These are phyloP conservation scores for Ceriops zippeliana DNA, from an alignment of 345 rosid genomes.

Conservation along the genomic window DNA sequence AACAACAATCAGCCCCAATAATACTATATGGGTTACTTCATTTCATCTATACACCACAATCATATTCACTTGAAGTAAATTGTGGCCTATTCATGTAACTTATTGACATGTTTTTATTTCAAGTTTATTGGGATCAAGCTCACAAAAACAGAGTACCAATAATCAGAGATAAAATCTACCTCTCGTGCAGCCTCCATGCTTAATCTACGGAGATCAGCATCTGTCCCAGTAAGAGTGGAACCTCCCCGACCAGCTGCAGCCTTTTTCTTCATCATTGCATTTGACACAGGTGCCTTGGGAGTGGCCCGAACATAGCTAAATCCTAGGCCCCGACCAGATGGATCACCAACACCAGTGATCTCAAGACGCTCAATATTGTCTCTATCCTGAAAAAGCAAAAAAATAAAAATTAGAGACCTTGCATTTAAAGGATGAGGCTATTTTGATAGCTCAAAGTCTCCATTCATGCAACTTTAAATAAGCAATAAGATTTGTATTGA, in stretches of 20 bases:
- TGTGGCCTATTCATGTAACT: too few species aligned
- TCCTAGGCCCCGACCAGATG: slow-evolving; percentile 96
- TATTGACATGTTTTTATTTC: too few species aligned
- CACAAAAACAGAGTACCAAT: neutral
- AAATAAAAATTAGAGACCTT: neutral
- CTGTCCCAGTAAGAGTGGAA: slow-evolving; percentile 93
- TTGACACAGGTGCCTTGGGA: slow-evolving; percentile 84
- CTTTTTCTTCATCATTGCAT: slow-evolving; percentile 71
- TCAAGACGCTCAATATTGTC: slow-evolving; percentile 96
- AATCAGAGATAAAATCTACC: slow-evolving; percentile 38
- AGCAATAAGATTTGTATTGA: too few species aligned
- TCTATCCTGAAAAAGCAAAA: slow-evolving; percentile 58
- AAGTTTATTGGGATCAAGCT: too few species aligned
- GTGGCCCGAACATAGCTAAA: slow-evolving; percentile 90
- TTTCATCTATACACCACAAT: too few species aligned
- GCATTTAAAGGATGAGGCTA: neutral
- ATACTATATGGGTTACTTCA: too few species aligned
- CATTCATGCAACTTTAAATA: too few species aligned
- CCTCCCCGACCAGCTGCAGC: slow-evolving; percentile 83
- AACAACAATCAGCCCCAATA: too few species aligned
- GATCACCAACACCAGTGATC: slow-evolving; percentile 99
- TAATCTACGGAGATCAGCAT: slow-evolving; percentile 97
- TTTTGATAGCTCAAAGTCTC: too few species aligned
- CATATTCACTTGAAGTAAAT: too few species aligned
- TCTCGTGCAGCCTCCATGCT: slow-evolving; percentile 99